These are phyloP conservation scores for Pythium guiyangense DNA, from an alignment of 352 stramenopile species.

Conservation along the genomic window DNA sequence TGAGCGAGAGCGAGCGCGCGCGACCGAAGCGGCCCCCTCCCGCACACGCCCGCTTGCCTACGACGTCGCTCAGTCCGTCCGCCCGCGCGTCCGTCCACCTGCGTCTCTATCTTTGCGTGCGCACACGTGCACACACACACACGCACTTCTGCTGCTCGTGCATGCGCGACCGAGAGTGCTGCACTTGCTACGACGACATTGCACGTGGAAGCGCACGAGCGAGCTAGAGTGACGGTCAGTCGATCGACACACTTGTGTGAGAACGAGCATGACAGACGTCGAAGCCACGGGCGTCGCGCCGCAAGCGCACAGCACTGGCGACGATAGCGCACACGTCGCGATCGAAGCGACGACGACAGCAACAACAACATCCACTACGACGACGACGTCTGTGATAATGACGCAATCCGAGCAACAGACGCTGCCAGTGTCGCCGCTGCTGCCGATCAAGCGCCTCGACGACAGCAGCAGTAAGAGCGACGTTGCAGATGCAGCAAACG, in stretches of 20 bases:
- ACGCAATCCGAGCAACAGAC: neutral
- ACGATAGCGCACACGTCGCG: neutral
- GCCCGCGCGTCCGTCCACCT: neutral
- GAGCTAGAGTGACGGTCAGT: neutral
- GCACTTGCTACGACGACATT: constrained; percentile 1
- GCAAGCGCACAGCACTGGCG: neutral
- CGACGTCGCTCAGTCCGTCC: neutral
- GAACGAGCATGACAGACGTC: constrained; percentile 8
- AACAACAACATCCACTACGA: neutral
- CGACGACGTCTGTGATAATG: neutral
- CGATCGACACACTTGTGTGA: neutral
- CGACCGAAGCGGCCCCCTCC: neutral
- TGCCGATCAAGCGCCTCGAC: constrained; percentile 8
- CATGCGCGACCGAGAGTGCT: neutral
- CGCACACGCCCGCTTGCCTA: neutral
- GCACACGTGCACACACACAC: too few species aligned
- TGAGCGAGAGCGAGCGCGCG: neutral
- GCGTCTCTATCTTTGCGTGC: neutral
- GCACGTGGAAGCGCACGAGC: neutral
- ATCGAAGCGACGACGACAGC: constrained; percentile 1
- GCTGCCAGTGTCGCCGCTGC: constrained; percentile 8
- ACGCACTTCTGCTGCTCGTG: neutral
- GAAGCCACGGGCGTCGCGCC: constrained; percentile 4
- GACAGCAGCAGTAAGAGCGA: neutral
- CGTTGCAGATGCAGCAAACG: neutral